Conservation (phyloP, 2,329 filamentous ascomycete species). For the Diaporthe vexans region DNA sequence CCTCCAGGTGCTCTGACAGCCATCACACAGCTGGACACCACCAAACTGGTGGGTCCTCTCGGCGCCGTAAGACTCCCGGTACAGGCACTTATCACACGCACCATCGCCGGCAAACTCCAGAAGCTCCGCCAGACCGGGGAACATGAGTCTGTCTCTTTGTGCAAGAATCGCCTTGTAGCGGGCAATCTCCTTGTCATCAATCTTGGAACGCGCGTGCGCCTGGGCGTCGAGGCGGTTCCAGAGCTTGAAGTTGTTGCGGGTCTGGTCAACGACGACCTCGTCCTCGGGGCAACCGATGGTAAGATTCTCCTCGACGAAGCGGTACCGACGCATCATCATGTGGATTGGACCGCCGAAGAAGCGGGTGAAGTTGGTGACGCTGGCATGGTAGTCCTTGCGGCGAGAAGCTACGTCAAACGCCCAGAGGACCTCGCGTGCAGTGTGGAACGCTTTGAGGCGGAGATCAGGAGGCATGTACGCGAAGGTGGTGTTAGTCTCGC, state of each 20-base stretch:
- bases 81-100: slow-evolving; percentile 39
- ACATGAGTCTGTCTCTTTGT: slow-evolving; percentile 42
- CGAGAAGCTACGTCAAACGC: no score
- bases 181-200: slow-evolving; percentile 1
- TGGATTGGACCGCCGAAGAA: no score
- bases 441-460: no score
- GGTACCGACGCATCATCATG: slow-evolving; percentile 45
- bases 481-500: no score
- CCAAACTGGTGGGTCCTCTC: slow-evolving; percentile 40
- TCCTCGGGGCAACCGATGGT: slow-evolving; percentile 48
- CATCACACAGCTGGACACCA: slow-evolving; percentile 41
- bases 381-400: no score
- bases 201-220: not conserved
- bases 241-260: slow-evolving; percentile 49
- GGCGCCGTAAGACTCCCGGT: slow-evolving; percentile 40
- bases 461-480: no score
- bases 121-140: slow-evolving; percentile 39
- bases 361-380: no score
- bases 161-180: slow-evolving; percentile 38
- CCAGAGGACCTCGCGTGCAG: no score
- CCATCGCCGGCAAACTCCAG: slow-evolving; percentile 37
- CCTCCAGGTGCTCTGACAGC: slow-evolving; percentile 15
- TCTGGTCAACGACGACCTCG: slow-evolving; percentile 44
- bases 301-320: slow-evolving; percentile 52
- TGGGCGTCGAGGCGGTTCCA: slow-evolving; percentile 47